Conservation (phyloP, 1,284 basidiomycete species). For the Sporisorium iseilematis-ciliati region DNA sequence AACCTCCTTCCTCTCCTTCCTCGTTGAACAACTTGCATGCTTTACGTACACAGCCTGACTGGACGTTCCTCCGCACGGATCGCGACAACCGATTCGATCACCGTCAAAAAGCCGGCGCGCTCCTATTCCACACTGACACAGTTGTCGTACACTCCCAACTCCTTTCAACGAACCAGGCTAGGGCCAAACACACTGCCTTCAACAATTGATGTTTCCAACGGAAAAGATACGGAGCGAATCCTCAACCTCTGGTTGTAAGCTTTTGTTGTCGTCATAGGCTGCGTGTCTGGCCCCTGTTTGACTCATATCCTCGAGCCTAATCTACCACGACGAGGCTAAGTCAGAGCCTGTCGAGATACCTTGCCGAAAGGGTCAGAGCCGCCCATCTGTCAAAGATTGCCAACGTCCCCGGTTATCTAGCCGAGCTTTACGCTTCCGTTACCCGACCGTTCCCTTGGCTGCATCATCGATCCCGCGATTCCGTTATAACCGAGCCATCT, state of each 20-base stretch:
- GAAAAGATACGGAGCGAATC: not conserved
- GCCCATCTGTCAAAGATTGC: constrained; percentile 9
- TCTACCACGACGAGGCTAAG: not conserved
- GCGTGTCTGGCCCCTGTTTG: not conserved
- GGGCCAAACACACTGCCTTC: not conserved
- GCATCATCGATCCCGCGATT: not conserved
- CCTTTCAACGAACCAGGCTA: not conserved
- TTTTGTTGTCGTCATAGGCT: not conserved
- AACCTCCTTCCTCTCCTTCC: not conserved
- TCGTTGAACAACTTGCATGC: not conserved
- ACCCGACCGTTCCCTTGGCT: not conserved
- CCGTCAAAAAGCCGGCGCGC: not conserved
- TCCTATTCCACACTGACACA: not conserved
- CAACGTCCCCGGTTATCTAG: constrained; percentile 3
- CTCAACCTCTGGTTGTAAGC: not conserved
- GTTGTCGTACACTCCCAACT: not conserved
- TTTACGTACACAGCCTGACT: not conserved
- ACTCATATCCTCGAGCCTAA: not conserved
- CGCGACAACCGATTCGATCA: constrained; percentile 5
- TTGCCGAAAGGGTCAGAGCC: not conserved
- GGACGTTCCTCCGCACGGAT: not conserved
- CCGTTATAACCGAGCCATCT: not conserved
- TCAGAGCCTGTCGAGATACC: not conserved
- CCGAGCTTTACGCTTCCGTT: constrained; percentile 1
- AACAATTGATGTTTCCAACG: not conserved